phyloP scores from a whole-genome alignment of 73 alveolate genomes.

The Symbiodinium pilosum region DNA sequence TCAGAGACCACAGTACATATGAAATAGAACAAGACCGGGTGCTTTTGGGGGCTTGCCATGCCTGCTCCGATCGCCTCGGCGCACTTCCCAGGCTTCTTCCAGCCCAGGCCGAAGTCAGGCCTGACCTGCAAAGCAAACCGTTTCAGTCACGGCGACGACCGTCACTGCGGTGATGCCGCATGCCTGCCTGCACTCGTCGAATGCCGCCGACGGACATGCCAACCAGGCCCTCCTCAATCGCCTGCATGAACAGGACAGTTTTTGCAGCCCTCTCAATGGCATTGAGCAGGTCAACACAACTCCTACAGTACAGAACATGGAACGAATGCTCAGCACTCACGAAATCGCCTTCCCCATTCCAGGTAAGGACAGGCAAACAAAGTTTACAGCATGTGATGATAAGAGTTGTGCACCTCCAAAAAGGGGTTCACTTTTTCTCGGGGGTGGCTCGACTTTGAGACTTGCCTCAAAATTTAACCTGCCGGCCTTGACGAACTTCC shows the following conservation, averaged over 20 bases:
- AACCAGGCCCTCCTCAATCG: conserved; percentile 69
- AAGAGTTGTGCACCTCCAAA: too few species aligned
- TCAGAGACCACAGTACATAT: too few species aligned
- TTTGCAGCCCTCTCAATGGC: too few species aligned
- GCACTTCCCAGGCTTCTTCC: conserved; percentile 86
- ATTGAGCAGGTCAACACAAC: too few species aligned
- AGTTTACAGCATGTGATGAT: too few species aligned
- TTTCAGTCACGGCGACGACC: background rate
- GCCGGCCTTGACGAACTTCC: conserved; percentile 59
- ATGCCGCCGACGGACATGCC: conserved; percentile 93
- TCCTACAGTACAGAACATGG: too few species aligned
- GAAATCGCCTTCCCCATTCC: too few species aligned
- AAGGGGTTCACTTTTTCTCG: background rate
- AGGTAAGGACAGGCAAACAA: too few species aligned
- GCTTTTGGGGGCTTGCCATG: background rate
- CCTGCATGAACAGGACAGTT: too few species aligned
- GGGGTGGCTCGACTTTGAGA: background rate
- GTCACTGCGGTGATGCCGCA: too few species aligned
- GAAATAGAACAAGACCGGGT: too few species aligned
- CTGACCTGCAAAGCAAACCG: conserved; percentile 24
- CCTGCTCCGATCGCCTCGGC: conserved; percentile 84
- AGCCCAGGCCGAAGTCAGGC: conserved; percentile 80
- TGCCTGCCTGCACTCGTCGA: conserved; percentile 92
- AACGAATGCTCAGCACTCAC: too few species aligned
- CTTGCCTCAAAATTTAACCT: background rate